These are phyloP conservation scores for Tricholoma sp. DNA, from an alignment of 768 basidiomycete species.

Conservation along the genomic window DNA sequence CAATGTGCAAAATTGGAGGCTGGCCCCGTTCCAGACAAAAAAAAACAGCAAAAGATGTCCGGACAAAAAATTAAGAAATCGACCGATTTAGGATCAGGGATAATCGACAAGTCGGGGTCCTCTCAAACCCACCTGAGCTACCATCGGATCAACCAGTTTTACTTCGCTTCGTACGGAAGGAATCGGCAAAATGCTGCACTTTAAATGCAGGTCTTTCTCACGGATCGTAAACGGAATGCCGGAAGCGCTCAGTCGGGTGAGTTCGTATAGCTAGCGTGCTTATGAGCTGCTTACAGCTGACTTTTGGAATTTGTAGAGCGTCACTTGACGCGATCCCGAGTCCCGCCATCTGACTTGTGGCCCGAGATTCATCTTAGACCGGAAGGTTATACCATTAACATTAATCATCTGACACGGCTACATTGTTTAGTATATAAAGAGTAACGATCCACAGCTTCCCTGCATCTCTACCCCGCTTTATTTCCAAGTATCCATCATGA, in stretches of 20 bases:
- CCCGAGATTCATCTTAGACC: slow-evolving; percentile 5
- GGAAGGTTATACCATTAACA: slow-evolving; percentile 5
- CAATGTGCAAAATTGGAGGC: too few species aligned
- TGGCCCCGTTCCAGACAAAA: too few species aligned
- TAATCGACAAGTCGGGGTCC: too few species aligned
- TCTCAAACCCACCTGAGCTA: too few species aligned
- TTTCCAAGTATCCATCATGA: slow-evolving; percentile 29
- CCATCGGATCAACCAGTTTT: not conserved
- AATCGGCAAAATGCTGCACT: not conserved
- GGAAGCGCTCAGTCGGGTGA: not conserved
- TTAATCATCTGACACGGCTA: slow-evolving; percentile 8
- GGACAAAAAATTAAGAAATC: too few species aligned
- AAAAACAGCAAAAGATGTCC: too few species aligned
- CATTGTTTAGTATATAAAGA: slow-evolving; percentile 5
- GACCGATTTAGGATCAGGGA: too few species aligned
- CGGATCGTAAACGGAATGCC: not conserved
- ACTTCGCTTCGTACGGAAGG: not conserved
- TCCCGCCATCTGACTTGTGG: slow-evolving; percentile 5
- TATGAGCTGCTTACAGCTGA: not conserved
- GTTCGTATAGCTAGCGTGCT: not conserved
- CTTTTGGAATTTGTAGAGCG: slow-evolving; percentile 8
- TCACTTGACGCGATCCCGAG: slow-evolving; percentile 11
- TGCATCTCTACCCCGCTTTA: not conserved
- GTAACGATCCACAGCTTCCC: too few species aligned
- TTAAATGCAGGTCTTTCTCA: not conserved